Base-by-base conservation (phyloP, 2,329 filamentous ascomycete genomes). In the Aureobasidium namibiae region DNA sequence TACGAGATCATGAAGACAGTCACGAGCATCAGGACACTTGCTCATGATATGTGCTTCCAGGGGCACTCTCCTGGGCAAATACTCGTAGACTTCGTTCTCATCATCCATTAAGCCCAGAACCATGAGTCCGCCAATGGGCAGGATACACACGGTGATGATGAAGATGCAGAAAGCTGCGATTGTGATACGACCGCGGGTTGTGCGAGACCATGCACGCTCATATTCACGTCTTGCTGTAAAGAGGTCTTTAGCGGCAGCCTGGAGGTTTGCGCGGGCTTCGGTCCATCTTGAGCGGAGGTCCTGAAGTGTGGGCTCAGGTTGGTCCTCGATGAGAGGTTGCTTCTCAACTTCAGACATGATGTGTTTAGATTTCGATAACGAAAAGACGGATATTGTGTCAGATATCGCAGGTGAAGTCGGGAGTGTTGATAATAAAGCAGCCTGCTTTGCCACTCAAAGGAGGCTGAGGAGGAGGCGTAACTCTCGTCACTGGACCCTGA, bases 1-100 rank as follows among this genome's bases (percentile, higher is more conserved):
- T 24, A 99, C 80, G 66, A 99, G 76, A 61, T 91, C 78, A 62
- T 84, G 83, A 21, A 99, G 78, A 68, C 92, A 96, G 69, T 90
- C 87, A 72, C 80, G 82, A 2, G 94, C 91, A 73, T 99, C 94
- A 0, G 92, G 92, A 68, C 94, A 99, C 79, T 97, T 96, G 75
- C 62, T 73, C 87, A 97, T 99, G 67, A 97, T 94, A 72, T 97
- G 92, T 59, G 90, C 89, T 72, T 99, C 94, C 2, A 99, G 75
- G 4, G 90, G 88, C 4, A 97, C 87, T 60, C 70, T 76, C 42
- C 65, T 61, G 4, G 60, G 48, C 31, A 59, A 45, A 48, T 61
- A 63, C 34, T 59, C 58, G 26, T 46, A 46, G 11, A 23, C 2
- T 57, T 50, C 16, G 33, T 54, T 46, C 7, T 67, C 66, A 33